Evolutionary conservation across 2,329 filamentous ascomycete genomes (phyloP), one percentile per base, ranked within the genome.

Genomic region (Sporothrix pseudoabietina): DNA sequence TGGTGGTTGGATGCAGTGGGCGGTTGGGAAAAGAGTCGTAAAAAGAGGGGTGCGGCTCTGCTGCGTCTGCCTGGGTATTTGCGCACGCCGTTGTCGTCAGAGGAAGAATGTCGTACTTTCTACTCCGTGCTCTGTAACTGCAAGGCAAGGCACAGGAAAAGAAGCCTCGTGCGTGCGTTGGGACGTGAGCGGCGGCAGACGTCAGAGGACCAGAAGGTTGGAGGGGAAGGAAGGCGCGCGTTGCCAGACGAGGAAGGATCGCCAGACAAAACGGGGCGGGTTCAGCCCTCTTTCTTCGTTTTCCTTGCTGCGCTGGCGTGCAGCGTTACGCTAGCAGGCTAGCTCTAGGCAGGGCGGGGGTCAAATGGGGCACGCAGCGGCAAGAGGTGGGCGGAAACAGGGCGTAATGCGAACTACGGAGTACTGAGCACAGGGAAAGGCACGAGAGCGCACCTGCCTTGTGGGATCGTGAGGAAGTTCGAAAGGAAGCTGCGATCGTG

Each of bases 1-100:
- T 69, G 66, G 66, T 69, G 66, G 49, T 54, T 55, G 30, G n/a
- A 22, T 47, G 41, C 30, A 41, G 49, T 57, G 49, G 66, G 19
- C 22, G 8, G 59, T 61, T 61, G 57, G 22, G 12, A 12, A 7
- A 7, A 55, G 30, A 55, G n/a, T 7, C 26, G 26, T 26, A 26
- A 26, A 26, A 26, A 26, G 32, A 19, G 41, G 9, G 12, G 44
- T 49, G 44, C 44, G 44, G 44, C 44, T 16, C 44, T 49, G 12
- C 44, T 49, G 12, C 44, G 44, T 49, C 44, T 49, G 44, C 19
- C 44, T 47, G 14, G 44, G 35, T 35, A 2, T 49, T 19, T 49
- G 55, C 55, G 55, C 55, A 55, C 12, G 55, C 9, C 55, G 55
- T 32, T 44, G 41, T 19, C 44, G 14, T 35, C 35, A 35, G 35